A percentile compares a stretch with the other conserved stretches of the same genome.
These are phyloP conservation scores for Isatis tinctoria DNA, from an alignment of 345 rosid species.

Conservation along the genomic window DNA sequence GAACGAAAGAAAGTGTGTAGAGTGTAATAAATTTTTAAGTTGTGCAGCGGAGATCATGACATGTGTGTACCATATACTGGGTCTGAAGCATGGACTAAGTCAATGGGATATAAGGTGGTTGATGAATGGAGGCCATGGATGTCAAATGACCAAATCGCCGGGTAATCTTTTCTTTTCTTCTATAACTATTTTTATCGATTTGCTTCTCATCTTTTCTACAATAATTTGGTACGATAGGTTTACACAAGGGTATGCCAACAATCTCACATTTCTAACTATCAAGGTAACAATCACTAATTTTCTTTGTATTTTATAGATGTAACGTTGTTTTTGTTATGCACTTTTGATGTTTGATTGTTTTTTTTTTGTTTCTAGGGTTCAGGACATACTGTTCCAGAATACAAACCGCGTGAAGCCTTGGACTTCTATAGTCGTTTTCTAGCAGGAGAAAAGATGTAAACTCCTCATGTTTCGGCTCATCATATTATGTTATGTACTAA, in stretches of 20 bases:
- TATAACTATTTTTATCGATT: not conserved
- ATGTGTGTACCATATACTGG: slow-evolving; percentile 91
- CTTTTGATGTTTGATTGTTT: not conserved
- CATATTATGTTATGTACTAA: not conserved
- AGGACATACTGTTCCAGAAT: slow-evolving; percentile 86
- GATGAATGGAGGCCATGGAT: slow-evolving; percentile 88
- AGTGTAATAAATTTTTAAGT: not conserved
- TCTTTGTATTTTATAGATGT: not conserved
- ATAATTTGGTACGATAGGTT: slow-evolving; percentile 37
- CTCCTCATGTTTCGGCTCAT: not conserved
- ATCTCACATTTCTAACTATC: slow-evolving; percentile 74
- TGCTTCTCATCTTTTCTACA: not conserved
- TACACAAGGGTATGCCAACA: slow-evolving; percentile 63
- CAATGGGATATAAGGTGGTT: slow-evolving; percentile 57
- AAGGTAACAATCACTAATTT: slow-evolving; percentile 37
- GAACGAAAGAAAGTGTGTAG: not conserved
- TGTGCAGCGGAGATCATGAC: slow-evolving; percentile 77
- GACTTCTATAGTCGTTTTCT: slow-evolving; percentile 76
- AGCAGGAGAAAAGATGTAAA: slow-evolving; percentile 29
- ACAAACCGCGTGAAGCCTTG: slow-evolving; percentile 72
- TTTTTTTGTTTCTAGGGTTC: slow-evolving; percentile 49
- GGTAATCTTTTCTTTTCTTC: slow-evolving; percentile 38
- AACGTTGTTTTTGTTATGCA: not conserved
- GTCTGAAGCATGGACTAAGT: slow-evolving; percentile 80
- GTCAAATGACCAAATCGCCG: slow-evolving; percentile 56